Percentiles rank a stretch among this genome's conserved stretches.
Evolutionary conservation across 805 yeast species (phyloP).

Genomic region (Nematodospora valgi): DNA sequence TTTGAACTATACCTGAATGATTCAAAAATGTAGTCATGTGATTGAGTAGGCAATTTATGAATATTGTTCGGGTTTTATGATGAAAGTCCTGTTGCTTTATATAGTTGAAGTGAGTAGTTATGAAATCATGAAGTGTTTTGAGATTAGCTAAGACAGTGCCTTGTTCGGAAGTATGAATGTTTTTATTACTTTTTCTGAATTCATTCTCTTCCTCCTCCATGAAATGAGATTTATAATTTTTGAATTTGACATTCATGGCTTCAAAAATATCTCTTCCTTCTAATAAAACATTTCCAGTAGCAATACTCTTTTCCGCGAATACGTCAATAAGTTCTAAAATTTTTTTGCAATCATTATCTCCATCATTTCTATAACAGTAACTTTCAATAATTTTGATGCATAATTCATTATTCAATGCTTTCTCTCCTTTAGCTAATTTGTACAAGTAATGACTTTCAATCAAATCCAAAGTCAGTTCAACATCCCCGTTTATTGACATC

Average conservation of each 20-base stretch:
- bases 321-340: constrained; percentile 32
- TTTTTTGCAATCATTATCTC: constrained; percentile 21
- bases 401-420: constrained; percentile 30
- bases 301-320: constrained; percentile 15
- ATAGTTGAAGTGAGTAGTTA: constrained; percentile 22
- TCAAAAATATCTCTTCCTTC: constrained; percentile 27
- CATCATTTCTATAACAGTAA: constrained; percentile 24
- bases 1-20: constrained; percentile 26
- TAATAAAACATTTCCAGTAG: constrained; percentile 8
- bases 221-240: constrained; percentile 20
- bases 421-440: constrained; percentile 27
- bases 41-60: constrained; percentile 34
- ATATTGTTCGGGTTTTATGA: constrained; percentile 19
- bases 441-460: constrained; percentile 37
- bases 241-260: constrained; percentile 27
- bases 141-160: constrained; percentile 22
- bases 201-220: neutral
- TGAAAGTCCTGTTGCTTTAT: constrained; percentile 11
- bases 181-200: neutral
- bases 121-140: constrained; percentile 19
- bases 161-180: neutral
- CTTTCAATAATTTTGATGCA: constrained; percentile 31
- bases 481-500: constrained; percentile 36
- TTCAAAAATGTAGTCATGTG: constrained; percentile 34
- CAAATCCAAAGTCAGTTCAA: constrained; percentile 27